These are phyloP conservation scores for Viola odorata DNA, from an alignment of 345 rosid genomes.

Conservation along the genomic window DNA sequence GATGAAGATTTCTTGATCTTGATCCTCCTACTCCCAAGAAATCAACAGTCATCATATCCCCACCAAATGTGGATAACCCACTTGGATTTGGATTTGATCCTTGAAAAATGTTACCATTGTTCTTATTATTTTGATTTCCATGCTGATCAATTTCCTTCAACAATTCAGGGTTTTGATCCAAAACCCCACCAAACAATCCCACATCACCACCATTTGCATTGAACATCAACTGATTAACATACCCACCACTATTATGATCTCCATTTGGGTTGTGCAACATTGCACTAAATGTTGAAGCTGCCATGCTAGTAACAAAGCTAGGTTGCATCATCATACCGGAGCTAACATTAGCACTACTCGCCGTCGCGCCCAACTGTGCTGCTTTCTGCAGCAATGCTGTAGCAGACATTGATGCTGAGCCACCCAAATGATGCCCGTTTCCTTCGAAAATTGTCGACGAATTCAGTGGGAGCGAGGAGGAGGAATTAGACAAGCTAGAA, in stretches of 20 bases:
- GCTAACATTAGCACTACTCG: constrained; percentile 17
- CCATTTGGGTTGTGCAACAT: constrained; percentile 10
- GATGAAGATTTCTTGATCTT: constrained; percentile 26
- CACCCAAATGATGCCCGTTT: constrained; percentile 5
- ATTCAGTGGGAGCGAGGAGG: constrained; percentile 26
- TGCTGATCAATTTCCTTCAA: constrained; percentile 17
- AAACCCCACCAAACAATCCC: constrained; percentile 20
- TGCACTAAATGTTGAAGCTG: constrained; percentile 21
- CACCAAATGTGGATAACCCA: constrained; percentile 19
- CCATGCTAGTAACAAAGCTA: constrained; percentile 20
- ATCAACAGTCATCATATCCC: constrained; percentile 47
- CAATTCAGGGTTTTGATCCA: constrained; percentile 16
- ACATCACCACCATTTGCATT: constrained; percentile 10
- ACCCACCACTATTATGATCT: constrained; percentile 1
- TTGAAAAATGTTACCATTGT: constrained; percentile 8
- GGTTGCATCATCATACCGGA: constrained; percentile 15
- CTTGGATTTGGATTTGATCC: constrained; percentile 7
- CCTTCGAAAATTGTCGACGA: constrained; percentile 20
- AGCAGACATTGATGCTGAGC: constrained; percentile 41
- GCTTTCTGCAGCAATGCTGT: constrained; percentile 52
- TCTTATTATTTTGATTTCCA: neutral
- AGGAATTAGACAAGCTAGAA: constrained; percentile 8
- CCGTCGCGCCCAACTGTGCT: constrained; percentile 51
- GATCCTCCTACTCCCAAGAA: constrained; percentile 54
- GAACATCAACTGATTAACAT: constrained; percentile 15